phyloP scores from a whole-genome alignment of 768 basidiomycete species.

The Fibroporia radiculosa region DNA sequence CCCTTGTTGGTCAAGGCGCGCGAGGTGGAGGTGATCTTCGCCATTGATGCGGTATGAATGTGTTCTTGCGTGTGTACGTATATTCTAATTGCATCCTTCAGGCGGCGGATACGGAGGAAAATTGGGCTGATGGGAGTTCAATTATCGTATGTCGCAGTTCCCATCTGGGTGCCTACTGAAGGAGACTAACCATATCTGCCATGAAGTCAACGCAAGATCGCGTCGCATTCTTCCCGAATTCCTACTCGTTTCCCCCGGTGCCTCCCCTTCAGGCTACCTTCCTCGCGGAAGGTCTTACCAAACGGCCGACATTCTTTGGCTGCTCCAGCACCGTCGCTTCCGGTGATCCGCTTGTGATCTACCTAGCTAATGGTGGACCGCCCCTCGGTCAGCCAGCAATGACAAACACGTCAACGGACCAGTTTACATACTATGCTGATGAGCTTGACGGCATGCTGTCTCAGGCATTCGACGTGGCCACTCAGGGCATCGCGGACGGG shows the following conservation, averaged over 20 bases:
- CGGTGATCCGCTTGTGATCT: conserved; percentile 42
- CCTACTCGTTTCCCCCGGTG: conserved; percentile 49
- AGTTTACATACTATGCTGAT: conserved; percentile 28
- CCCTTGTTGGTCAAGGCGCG: conserved; percentile 66
- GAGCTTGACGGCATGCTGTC: conserved; percentile 37
- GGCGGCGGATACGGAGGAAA: conserved; percentile 45
- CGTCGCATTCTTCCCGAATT: conserved; percentile 26
- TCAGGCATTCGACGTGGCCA: conserved; percentile 35
- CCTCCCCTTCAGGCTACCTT: conserved; percentile 46
- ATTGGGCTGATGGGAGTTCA: conserved; percentile 37
- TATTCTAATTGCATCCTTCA: conserved; percentile 1
- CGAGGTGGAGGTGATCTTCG: conserved; percentile 66
- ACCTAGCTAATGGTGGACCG: conserved; percentile 49
- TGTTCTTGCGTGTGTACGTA: neutral
- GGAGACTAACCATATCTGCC: too few relatives aligned
- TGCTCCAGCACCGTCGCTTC: conserved; percentile 42
- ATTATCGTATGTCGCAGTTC: conserved; percentile 45
- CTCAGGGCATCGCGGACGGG: conserved; percentile 33
- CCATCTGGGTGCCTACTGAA: neutral
- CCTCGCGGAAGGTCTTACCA: conserved; percentile 51
- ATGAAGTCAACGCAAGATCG: conserved; percentile 36
- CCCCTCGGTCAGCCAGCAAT: conserved; percentile 30
- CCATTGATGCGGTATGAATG: conserved; percentile 48
- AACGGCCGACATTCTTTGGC: conserved; percentile 73
- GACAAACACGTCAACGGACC: conserved; percentile 36